Base-by-base conservation (phyloP, 352 stramenopile species). In the Globisporangium alternatum region DNA sequence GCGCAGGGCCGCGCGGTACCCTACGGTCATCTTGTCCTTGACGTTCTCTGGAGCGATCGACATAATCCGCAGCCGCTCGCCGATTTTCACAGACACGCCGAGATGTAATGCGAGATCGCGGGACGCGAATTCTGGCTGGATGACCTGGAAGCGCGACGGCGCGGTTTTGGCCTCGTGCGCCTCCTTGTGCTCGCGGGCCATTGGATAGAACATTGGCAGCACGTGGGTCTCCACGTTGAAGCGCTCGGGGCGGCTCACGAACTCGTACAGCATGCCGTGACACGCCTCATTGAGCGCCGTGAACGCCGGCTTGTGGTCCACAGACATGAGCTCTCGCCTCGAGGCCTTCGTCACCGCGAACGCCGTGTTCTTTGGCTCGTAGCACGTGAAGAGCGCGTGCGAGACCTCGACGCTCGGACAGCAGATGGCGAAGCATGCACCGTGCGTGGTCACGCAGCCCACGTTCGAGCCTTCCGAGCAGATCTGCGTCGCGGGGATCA, bases 331-430 rank as follows among this genome's bases (percentile, higher is more conserved):
- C n/a, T 88, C 75, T 33, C 83, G 84, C 0, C 83, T 80, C 49
- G 70, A 68, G 10, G 77, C 74, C 59, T 93, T 88, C 0, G 81
- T 90, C 30, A 91, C 85, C 8, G 78, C 69, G 44, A 93, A 91
- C 0, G 62, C 71, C 56, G 80, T 88, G 25, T 89, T 80, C 28
- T 83, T 91, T 43, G 80, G 76, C 47, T 91, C 82, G 69, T 93
- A 95, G 66, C 86, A 93, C 52, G 81, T 92, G 69, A 95, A 95
- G 56, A 88, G 79, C 35, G 83, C 81, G 48, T 91, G 78, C 2
- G 81, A 71, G 31, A 95, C 81, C 60, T 93, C 83, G 7, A 95
- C 84, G 61, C 83, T 93, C 6, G 86, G 86, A 44, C 76, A 81
- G 66, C 86, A 95, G 58, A 95, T 78, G 0, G 85, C 86, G 62